phyloP scores from a whole-genome alignment of 2,329 filamentous ascomycete genomes.

The Aspergillus tubingensis region DNA sequence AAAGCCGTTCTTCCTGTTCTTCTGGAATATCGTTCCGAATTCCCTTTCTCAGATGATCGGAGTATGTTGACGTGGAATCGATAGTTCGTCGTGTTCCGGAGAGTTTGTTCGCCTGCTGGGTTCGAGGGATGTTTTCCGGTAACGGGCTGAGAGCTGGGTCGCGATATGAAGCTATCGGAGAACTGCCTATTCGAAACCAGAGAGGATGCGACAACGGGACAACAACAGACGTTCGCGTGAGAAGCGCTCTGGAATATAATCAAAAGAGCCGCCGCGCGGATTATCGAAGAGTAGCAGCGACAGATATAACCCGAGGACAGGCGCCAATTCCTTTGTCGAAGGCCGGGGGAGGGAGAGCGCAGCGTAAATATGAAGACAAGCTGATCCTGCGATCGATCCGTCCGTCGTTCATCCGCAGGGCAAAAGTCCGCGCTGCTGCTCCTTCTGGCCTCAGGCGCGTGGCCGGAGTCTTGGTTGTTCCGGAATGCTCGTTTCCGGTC shows the following conservation, averaged over 20 bases:
- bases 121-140: conserved; percentile 4
- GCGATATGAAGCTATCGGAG: conserved; percentile 24
- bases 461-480: conserved; percentile 20
- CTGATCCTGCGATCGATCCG: conserved; percentile 27
- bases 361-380: conserved; percentile 16
- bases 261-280: conserved; percentile 10
- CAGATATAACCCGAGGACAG: conserved; percentile 3
- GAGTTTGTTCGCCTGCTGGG: background rate
- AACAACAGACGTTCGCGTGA: conserved; percentile 14
- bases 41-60: background rate
- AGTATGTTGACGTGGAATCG: background rate
- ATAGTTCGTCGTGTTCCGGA: background rate
- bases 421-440: conserved; percentile 26
- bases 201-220: conserved; percentile 22
- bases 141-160: conserved; percentile 16
- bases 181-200: conserved; percentile 11
- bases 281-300: conserved; percentile 12
- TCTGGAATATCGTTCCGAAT: background rate
- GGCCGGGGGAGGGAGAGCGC: conserved; percentile 13
- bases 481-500: background rate
- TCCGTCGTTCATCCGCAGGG: conserved; percentile 20
- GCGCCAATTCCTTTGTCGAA: conserved; percentile 22
- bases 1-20: background rate
- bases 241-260: background rate
- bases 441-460: conserved; percentile 26